Evolutionary conservation across 164 flowering plant genomes (phyloP), one percentile per base, ranked within the genome.

Genomic region (Kalanchoe fedtschenkoi): DNA sequence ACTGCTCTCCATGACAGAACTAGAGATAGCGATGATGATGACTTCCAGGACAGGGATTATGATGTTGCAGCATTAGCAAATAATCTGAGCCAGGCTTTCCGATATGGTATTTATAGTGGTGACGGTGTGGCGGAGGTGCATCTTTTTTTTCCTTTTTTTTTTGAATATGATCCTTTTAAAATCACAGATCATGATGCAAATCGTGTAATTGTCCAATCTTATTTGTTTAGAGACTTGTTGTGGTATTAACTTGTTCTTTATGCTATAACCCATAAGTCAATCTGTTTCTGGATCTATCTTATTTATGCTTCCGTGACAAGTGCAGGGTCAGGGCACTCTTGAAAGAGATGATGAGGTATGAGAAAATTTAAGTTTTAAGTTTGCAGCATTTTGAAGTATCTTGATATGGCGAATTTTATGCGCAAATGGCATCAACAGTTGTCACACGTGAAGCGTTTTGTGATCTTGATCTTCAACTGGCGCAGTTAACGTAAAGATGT

Each of bases 11-110:
- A 89, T 19, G 96, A 91, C 51, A 78, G 91, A 59, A 75, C 62
- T 53, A 81, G 97, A 74, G 96, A 87, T 55, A 91, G 95, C 41
- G 97, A 91, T 71, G 96, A 91, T 71, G 95, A 91, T 66, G 97
- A 91, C 73, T 84, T 81, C 62, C 91, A 86, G 70, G 92, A 91
- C 63, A 80, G 92, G 69, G 98, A 91, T 69, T 87, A 78, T 77
- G 98, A 91, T 68, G 96, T 89, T 58, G 95, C 97, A 70, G 91
- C 92, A 47, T 70, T 91, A 28, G 96, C 97, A 19, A 91, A 78
- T 71, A 89, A 89, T 72, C 66, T 89, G 62, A 89, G 89, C 72
- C 92, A 87, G 74, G 97, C 96, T 30, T 89, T 91, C 62, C 89
- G 81, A 43, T 91, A 86, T 81, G 98, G 93, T 59, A 82, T 86